These are phyloP conservation scores for Jamesozyma piceae DNA, from an alignment of 805 yeast species.

Conservation along the genomic window DNA sequence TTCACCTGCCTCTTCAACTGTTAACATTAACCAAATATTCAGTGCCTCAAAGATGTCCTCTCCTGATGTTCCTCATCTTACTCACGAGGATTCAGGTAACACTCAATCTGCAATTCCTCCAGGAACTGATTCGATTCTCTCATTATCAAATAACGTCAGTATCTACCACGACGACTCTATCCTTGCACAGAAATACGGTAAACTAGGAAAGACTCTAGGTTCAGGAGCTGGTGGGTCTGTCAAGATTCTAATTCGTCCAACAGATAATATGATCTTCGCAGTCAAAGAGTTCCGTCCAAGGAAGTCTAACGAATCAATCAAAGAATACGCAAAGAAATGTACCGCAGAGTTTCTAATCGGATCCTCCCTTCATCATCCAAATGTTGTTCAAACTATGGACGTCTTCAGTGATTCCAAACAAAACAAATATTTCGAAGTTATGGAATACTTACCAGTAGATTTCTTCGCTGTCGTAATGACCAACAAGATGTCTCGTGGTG, in stretches of 20 bases:
- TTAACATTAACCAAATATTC: conserved; percentile 2
- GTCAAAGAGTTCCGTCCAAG: conserved; percentile 73
- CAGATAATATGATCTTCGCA: conserved; percentile 64
- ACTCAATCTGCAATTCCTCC: conserved; percentile 30
- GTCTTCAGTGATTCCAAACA: conserved; percentile 45
- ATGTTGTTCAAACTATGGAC: conserved; percentile 69
- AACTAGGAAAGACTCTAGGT: conserved; percentile 63
- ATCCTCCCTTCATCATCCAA: conserved; percentile 70
- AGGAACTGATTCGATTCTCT: conserved; percentile 23
- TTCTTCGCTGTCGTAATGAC: conserved; percentile 82
- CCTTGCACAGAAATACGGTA: conserved; percentile 53
- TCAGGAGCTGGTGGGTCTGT: conserved; percentile 87
- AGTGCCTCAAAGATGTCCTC: not conserved
- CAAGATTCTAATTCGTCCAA: conserved; percentile 54
- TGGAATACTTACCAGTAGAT: conserved; percentile 81
- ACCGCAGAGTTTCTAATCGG: conserved; percentile 82
- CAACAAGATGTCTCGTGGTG: conserved; percentile 69
- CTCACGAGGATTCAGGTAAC: conserved; percentile 15
- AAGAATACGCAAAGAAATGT: conserved; percentile 75
- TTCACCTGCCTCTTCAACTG: not conserved
- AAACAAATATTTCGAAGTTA: conserved; percentile 64
- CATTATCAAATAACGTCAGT: conserved; percentile 23
- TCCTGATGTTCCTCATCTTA: conserved; percentile 6
- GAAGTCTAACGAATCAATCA: conserved; percentile 54
- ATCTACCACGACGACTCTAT: conserved; percentile 43